A percentile compares a stretch with the other conserved stretches of the same genome.
Evolutionary conservation across 768 basidiomycete genomes (phyloP).

Genomic region (Tulasnella sp.): DNA sequence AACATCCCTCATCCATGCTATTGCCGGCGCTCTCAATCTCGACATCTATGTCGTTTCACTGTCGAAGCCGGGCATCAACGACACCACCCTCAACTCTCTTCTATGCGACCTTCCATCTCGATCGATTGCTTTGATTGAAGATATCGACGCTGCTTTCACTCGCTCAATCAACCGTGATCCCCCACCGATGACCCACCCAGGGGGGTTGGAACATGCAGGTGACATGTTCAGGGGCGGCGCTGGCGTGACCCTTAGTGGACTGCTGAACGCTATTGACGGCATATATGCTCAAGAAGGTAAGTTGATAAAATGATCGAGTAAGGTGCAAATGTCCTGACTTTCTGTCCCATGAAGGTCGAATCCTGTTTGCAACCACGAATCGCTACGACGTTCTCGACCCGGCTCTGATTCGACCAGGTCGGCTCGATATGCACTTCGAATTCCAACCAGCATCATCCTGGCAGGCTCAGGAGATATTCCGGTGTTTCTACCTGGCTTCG

Average conservation of each 20-base stretch:
- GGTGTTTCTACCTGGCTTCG: slow-evolving; percentile 81
- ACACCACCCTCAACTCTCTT: slow-evolving; percentile 80
- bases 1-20: slow-evolving; percentile 80
- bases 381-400: slow-evolving; percentile 87
- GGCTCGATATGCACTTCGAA: slow-evolving; percentile 86
- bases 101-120: slow-evolving; percentile 86
- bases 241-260: slow-evolving; percentile 67
- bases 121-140: slow-evolving; percentile 88
- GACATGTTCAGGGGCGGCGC: slow-evolving; percentile 12
- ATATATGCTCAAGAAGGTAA: slow-evolving; percentile 86
- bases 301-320: slow-evolving; percentile 79
- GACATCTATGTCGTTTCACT: slow-evolving; percentile 94
- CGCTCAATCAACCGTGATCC: slow-evolving; percentile 71
- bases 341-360: not conserved
- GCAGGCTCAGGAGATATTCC: slow-evolving; percentile 85
- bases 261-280: slow-evolving; percentile 84
- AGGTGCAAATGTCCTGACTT: slow-evolving; percentile 14
- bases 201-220: not conserved
- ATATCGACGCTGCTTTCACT: slow-evolving; percentile 87
- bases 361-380: slow-evolving; percentile 72
- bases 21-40: slow-evolving; percentile 85
- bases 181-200: slow-evolving; percentile 41
- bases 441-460: slow-evolving; percentile 79
- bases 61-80: slow-evolving; percentile 63
- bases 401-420: slow-evolving; percentile 87